Base-by-base conservation (phyloP, 2,329 filamentous ascomycete genomes). In the Trichoderma semiorbis region DNA sequence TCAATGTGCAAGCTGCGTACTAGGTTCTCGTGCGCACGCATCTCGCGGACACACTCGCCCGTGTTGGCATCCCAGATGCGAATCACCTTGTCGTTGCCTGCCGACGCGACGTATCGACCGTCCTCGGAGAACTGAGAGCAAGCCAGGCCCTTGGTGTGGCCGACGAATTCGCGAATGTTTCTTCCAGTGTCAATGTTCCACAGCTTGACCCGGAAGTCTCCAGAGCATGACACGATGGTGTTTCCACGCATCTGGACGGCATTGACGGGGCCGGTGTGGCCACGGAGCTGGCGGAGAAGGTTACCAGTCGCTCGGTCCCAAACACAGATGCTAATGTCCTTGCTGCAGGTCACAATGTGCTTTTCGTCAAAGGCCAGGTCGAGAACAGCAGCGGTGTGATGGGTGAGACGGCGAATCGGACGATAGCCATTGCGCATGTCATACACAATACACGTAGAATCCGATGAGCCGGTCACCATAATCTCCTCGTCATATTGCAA, bases 91-190 rank as follows among this genome's bases (percentile, higher is more conserved):
- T 98, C 96, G 78, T 98, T 99, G 60, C 96, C 96, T 11, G 96
- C 96, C 21, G 94, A 96, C 62, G 97, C 92, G 62, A 99, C 94
- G 75, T 93, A 96, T 68, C 93, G 91, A n/a, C 94, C 94, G 79
- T 99, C 95, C 76, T 98, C 94, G 53, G 92, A 95, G 81, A 98
- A 98, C 80, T 99, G 96, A 69, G 96, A 94, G 81, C 96, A 98
- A 3, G 96, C 96, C 36, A 99, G 89, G 8, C 96, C 96, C 79
- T 97, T 95, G 80, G 94, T 96, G 81, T 97, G 94, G 70, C 93
- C 94, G 7, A 88, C 85, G 79, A 99, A 97, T 81, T 98, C 94
- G 78, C 95, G 94, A 78, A 98, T 92, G 76, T 93, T 93, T 78
- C 92, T 91, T 69, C 94, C 95, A 50, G 93, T 94, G 76, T 94